phyloP scores from a whole-genome alignment of 2,329 filamentous ascomycete genomes.

The Paecilomyces niveus region DNA sequence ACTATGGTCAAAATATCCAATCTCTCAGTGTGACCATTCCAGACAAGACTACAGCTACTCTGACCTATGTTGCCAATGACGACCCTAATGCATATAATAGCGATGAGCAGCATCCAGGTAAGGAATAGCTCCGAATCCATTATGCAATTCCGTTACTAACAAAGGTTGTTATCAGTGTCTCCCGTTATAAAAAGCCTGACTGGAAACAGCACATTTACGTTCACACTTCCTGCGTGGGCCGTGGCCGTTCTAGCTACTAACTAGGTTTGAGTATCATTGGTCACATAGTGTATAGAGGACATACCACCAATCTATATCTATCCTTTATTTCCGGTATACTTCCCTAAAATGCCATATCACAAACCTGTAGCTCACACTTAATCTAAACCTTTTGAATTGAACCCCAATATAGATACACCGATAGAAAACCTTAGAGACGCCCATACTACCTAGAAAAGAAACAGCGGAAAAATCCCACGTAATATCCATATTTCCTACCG shows the following conservation, averaged over 20 bases:
- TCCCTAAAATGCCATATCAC: no score
- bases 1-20: slow-evolving; percentile 18
- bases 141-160: background rate
- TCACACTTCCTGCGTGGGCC: background rate
- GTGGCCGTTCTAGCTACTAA: background rate
- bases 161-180: background rate
- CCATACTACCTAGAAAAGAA: no score
- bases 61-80: slow-evolving; percentile 18
- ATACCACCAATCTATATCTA: no score
- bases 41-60: slow-evolving; percentile 10
- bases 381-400: no score
- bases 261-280: background rate
- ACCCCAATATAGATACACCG: no score
- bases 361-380: no score
- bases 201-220: background rate
- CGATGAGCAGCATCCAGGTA: slow-evolving; percentile 4
- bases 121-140: background rate
- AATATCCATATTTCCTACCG: no score
- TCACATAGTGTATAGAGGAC: background rate
- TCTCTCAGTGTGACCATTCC: slow-evolving; percentile 20
- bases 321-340: no score
- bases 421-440: no score
- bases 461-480: no score
- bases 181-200: background rate
- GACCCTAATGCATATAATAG: slow-evolving; percentile 11